Evolutionary conservation across 805 yeast species (phyloP), one percentile per base, ranked within the genome.

Genomic region (Wickerhamiella siamensis): DNA sequence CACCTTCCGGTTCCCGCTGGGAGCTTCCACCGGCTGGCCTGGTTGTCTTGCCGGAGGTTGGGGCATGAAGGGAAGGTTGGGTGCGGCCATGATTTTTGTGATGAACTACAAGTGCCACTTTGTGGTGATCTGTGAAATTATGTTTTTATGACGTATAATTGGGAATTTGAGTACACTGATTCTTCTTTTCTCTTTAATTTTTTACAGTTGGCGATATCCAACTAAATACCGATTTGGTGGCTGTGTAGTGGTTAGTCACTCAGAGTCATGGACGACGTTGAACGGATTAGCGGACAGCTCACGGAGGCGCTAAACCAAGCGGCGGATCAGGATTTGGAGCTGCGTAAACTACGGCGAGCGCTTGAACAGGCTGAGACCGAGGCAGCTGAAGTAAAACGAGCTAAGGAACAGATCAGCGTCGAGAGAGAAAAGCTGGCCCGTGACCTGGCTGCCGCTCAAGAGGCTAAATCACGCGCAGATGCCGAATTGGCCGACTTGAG

Each of bases 401-500:
- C 83, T 38, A 70, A 78, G 46, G 73, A 69, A 18, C 95, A 84
- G 56, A 82, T 82, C 36, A 88, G 80, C 54, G 94, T 83, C 36
- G 61, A 84, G 38, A 73, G 86, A 1, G 84, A 78, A 1, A 74
- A 83, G 2, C 62, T 84, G 38, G 95, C 95, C 20, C 83, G 83
- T 56, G 69, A 70, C 37, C 81, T 83, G 83, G 95, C 84, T 5
- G 74, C 79, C 39, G 74, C 77, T 47, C 94, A 94, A 0, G 73
- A 82, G 45, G 67, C 74, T 41, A 79, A 75, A 16, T 47, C 50
- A 12, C 49, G 52, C 44, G 71, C 78, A n/a, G 70, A 77, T 55
- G 74, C 72, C 33, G 70, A 68, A 32, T 80, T 78, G 35, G 55
- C 62, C 12, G 61, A 61, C 43, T 71, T 79, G 10, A 69, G 77